phyloP scores from a whole-genome alignment of 306 rosid species.

The Prunus mongolica region DNA sequence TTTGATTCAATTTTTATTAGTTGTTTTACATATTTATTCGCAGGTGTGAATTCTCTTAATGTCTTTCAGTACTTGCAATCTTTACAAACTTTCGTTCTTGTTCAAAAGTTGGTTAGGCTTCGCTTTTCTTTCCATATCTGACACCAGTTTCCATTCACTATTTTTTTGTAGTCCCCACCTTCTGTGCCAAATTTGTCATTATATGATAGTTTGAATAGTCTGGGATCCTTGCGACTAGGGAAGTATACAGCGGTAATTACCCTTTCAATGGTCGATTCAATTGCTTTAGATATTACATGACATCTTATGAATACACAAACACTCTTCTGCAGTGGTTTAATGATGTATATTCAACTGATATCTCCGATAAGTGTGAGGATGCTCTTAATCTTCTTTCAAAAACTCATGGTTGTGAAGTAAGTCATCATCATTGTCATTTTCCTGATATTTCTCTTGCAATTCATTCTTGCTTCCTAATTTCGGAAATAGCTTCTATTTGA shows the following conservation, averaged over 20 bases:
- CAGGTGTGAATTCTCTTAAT: not conserved
- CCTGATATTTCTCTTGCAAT: constrained; percentile 1
- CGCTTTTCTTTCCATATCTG: not conserved
- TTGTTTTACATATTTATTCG: not conserved
- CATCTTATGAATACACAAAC: constrained; percentile 23
- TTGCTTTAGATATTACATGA: constrained; percentile 12
- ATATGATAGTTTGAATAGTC: constrained; percentile 40
- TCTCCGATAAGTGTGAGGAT: constrained; percentile 80
- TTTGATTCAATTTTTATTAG: not conserved
- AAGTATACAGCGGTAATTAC: constrained; percentile 67
- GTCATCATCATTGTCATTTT: constrained; percentile 24
- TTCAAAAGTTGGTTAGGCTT: not conserved
- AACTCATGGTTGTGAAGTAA: constrained; percentile 78
- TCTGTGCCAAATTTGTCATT: constrained; percentile 71
- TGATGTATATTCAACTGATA: constrained; percentile 72
- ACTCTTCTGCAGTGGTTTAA: constrained; percentile 76
- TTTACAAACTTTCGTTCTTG: not conserved
- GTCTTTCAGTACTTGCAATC: not conserved
- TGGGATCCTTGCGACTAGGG: constrained; percentile 74
- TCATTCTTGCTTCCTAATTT: not conserved
- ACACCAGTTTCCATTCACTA: constrained; percentile 13
- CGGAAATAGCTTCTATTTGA: not conserved
- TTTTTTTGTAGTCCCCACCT: constrained; percentile 59
- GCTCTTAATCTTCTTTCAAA: constrained; percentile 56
- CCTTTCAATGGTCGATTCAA: not conserved